phyloP scores from a whole-genome alignment of 2,329 filamentous ascomycete genomes.

The Gliomastix tumulicola region DNA sequence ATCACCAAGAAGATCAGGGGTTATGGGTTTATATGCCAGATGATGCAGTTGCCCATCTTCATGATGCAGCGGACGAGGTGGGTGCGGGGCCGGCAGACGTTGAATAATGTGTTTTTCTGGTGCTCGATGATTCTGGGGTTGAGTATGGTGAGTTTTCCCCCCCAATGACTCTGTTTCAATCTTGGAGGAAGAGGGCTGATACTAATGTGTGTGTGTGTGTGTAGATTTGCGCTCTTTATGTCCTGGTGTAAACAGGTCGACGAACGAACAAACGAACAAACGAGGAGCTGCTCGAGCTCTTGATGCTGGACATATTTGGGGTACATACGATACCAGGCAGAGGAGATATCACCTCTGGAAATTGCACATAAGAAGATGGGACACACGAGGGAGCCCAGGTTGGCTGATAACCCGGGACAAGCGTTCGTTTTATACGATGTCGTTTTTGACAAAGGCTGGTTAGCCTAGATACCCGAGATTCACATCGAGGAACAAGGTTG shows the following conservation, averaged over 20 bases:
- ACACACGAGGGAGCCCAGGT: no score
- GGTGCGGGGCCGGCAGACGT: conserved; percentile 65
- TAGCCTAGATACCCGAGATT: no score
- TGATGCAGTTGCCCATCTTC: conserved; percentile 95
- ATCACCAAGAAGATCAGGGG: conserved; percentile 95
- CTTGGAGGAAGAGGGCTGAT: no score
- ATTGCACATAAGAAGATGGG: no score
- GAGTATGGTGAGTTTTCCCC: conserved; percentile 55
- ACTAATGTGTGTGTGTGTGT: not conserved
- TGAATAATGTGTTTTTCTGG: conserved; percentile 92
- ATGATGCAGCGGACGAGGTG: conserved; percentile 76
- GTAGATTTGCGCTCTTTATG: conserved; percentile 49
- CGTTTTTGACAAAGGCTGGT: no score
- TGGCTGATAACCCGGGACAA: no score
- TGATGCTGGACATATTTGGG: no score
- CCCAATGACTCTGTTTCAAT: not conserved
- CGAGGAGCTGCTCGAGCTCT: no score
- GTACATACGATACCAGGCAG: no score
- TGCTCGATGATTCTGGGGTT: conserved; percentile 83
- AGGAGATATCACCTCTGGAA: no score
- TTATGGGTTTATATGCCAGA: conserved; percentile 91
- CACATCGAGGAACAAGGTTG: no score
- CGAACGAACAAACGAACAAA: not conserved
- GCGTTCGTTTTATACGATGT: no score
- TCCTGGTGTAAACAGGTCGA: conserved; percentile 29